Conservation (phyloP, 805 yeast species). For the Clavispora santaluciae region DNA sequence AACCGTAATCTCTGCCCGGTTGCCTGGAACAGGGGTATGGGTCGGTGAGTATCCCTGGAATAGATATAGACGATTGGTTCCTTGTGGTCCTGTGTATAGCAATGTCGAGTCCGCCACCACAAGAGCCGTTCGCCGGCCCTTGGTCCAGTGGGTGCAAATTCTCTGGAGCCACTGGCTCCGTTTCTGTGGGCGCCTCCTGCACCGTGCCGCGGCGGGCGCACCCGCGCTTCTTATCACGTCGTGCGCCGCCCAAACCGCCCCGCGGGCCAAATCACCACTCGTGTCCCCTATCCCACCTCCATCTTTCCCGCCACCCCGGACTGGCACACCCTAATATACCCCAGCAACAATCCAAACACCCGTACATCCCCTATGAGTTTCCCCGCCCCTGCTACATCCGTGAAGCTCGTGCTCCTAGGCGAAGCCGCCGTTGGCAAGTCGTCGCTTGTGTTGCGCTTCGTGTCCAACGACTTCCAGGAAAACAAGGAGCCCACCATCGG, state of each 20-base stretch:
- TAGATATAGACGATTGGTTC: too few relatives aligned
- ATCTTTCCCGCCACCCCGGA: background rate
- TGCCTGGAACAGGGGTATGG: too few relatives aligned
- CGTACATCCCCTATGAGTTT: conserved; percentile 6
- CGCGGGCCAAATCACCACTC: too few relatives aligned
- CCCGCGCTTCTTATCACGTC: background rate
- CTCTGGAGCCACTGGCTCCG: too few relatives aligned
- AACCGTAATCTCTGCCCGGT: too few relatives aligned
- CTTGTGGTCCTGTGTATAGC: too few relatives aligned
- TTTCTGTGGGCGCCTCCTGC: too few relatives aligned
- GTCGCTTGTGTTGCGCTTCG: conserved; percentile 66
- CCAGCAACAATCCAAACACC: background rate
- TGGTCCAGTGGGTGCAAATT: too few relatives aligned
- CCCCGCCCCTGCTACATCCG: conserved; percentile 15
- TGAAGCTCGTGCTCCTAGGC: conserved; percentile 70
- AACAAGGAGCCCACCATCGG: conserved; percentile 78
- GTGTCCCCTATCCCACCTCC: background rate
- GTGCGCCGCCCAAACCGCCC: background rate
- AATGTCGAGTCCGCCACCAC: too few relatives aligned
- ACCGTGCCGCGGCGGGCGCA: too few relatives aligned
- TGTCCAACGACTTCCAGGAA: conserved; percentile 68
- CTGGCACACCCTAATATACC: background rate
- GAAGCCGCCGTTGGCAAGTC: conserved; percentile 82
- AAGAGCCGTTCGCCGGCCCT: too few relatives aligned
- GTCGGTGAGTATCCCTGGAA: too few relatives aligned